Conservation (phyloP, 2,329 filamentous ascomycete genomes). For the Helminthosporium solani region DNA sequence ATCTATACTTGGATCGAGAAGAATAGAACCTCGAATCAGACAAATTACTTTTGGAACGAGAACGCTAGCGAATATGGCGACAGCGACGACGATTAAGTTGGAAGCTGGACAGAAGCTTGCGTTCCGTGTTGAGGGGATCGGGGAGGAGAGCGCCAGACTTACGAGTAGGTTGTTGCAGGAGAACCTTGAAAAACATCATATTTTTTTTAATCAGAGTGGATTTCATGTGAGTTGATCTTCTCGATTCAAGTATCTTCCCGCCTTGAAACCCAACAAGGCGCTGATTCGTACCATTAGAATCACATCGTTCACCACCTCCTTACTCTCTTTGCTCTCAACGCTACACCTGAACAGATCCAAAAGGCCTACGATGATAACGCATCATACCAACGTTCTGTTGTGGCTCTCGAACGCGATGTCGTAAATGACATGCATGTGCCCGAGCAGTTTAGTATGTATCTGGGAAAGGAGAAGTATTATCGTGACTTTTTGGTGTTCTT, state of each 20-base stretch:
- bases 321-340: constrained; percentile 73
- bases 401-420: constrained; percentile 51
- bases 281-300: constrained; percentile 46
- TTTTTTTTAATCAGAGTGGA: constrained; percentile 73
- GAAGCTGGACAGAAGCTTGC: constrained; percentile 47
- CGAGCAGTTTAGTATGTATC: constrained; percentile 55
- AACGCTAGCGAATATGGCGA: constrained; percentile 29
- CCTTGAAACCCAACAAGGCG: neutral
- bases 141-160: constrained; percentile 60
- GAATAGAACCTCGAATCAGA: neutral
- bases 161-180: constrained; percentile 70
- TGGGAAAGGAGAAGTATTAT: constrained; percentile 68
- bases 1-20: neutral
- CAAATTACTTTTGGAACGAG: neutral
- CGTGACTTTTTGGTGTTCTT: constrained; percentile 76
- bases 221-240: constrained; percentile 60
- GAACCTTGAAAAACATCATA: constrained; percentile 73
- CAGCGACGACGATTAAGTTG: constrained; percentile 43
- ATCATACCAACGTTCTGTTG: constrained; percentile 63
- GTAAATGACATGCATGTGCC: constrained; percentile 60
- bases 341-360: constrained; percentile 60
- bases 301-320: constrained; percentile 80
- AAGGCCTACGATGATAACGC: constrained; percentile 65
- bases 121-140: constrained; percentile 50
- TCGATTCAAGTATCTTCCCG: neutral